These are phyloP conservation scores for Xylariaceae sp. DNA, from an alignment of 2,329 filamentous ascomycete genomes.

Conservation along the genomic window DNA sequence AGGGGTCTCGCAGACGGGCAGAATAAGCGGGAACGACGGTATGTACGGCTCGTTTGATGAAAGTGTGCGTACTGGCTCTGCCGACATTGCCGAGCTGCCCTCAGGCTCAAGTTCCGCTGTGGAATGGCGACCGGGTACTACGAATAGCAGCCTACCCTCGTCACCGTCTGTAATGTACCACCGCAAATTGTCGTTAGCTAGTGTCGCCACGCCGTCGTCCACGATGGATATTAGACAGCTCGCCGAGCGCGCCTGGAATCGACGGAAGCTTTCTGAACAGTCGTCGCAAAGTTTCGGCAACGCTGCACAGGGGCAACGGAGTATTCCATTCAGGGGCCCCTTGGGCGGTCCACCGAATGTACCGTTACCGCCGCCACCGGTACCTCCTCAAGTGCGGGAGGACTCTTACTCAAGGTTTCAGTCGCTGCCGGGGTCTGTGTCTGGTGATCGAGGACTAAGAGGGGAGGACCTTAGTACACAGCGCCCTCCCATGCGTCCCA, in stretches of 20 bases:
- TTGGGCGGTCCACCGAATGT: constrained; percentile 18
- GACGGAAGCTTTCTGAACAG: constrained; percentile 25
- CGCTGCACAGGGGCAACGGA: not conserved
- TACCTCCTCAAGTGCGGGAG: not conserved
- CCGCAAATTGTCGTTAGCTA: constrained; percentile 1
- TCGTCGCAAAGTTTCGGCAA: constrained; percentile 11
- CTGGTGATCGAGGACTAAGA: not conserved
- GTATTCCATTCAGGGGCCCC: constrained; percentile 2
- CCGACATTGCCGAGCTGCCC: not conserved
- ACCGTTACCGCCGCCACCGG: constrained; percentile 23
- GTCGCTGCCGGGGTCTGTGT: not conserved
- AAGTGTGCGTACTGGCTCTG: constrained; percentile 19
- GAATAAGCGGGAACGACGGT: constrained; percentile 9
- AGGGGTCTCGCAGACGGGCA: not conserved
- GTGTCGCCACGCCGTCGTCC: constrained; percentile 2
- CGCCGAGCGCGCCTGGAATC: constrained; percentile 30
- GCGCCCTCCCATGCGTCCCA: constrained; percentile 10
- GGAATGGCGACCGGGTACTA: not conserved
- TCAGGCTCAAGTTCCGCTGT: constrained; percentile 12
- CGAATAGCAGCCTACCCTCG: not conserved
- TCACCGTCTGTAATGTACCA: not conserved
- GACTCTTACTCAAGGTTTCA: not conserved
- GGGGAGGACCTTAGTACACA: not conserved
- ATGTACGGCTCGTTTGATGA: constrained; percentile 18
- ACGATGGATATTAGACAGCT: constrained; percentile 19